These are phyloP conservation scores for Withania somnifera DNA, from an alignment of 305 asterid species.

Conservation along the genomic window DNA sequence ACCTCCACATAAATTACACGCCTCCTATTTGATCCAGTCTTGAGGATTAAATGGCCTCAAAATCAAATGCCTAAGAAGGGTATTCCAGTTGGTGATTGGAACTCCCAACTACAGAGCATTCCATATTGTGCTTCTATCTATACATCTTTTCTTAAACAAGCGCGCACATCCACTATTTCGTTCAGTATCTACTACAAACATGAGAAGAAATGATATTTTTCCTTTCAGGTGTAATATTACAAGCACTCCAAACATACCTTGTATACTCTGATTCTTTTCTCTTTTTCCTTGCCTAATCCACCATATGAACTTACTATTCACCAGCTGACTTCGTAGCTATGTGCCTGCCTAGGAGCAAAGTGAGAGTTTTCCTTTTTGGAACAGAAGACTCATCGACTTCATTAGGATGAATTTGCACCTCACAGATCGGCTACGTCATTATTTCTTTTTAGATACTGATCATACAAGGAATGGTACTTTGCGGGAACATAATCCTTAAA, in stretches of 20 bases:
- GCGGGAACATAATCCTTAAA: slow-evolving; percentile 77
- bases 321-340: neutral
- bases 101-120: neutral
- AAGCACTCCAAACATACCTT: neutral
- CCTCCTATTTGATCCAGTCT: neutral
- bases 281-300: neutral
- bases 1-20: neutral
- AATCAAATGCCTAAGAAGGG: neutral
- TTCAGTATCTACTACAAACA: neutral
- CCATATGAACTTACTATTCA: neutral
- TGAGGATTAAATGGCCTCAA: neutral
- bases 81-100: neutral
- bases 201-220: neutral
- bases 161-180: neutral
- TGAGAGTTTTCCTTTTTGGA: neutral
- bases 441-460: slow-evolving; percentile 34
- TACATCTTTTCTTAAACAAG: neutral
- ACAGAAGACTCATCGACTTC: neutral
- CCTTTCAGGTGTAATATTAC: neutral
- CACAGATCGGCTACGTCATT: slow-evolving; percentile 17
- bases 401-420: neutral
- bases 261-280: neutral
- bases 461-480: slow-evolving; percentile 59
- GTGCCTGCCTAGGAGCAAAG: neutral
- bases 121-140: neutral